Conservation (phyloP, 352 stramenopile genomes). For the Phytophthora crassamura region DNA sequence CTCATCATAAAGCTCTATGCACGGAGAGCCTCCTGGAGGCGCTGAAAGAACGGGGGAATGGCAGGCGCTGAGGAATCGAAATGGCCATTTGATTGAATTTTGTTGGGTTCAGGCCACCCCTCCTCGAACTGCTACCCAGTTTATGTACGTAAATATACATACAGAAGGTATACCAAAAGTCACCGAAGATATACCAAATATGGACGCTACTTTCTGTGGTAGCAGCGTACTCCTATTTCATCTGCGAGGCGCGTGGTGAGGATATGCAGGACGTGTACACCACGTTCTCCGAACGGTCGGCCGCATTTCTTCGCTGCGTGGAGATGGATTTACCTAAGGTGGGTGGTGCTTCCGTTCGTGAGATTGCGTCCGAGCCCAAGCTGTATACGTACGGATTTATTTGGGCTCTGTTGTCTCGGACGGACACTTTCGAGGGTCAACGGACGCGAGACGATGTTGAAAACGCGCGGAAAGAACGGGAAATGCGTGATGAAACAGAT, state of each 20-base stretch:
- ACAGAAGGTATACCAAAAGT: too few species aligned
- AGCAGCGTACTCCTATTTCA: too few species aligned
- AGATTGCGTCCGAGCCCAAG: background rate
- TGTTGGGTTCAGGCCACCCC: too few species aligned
- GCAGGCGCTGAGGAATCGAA: too few species aligned
- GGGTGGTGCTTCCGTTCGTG: background rate
- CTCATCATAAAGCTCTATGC: too few species aligned
- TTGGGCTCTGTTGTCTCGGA: background rate
- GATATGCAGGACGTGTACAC: background rate
- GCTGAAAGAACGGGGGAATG: too few species aligned
- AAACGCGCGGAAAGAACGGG: background rate
- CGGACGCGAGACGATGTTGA: background rate
- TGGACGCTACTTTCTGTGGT: too few species aligned
- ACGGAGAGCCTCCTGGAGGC: too few species aligned
- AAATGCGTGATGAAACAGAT: background rate
- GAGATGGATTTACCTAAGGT: background rate
- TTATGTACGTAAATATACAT: too few species aligned
- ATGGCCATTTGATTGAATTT: too few species aligned
- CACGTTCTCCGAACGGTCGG: background rate
- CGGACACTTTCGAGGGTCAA: background rate
- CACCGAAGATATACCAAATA: too few species aligned
- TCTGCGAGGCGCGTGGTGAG: background rate
- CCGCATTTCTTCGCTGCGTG: background rate
- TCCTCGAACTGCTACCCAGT: too few species aligned
- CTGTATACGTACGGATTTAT: conserved; percentile 8